Evolutionary conservation across 768 basidiomycete species (phyloP), one percentile per base, ranked within the genome.

Genomic region (Cyclocybe cylindracea): DNA sequence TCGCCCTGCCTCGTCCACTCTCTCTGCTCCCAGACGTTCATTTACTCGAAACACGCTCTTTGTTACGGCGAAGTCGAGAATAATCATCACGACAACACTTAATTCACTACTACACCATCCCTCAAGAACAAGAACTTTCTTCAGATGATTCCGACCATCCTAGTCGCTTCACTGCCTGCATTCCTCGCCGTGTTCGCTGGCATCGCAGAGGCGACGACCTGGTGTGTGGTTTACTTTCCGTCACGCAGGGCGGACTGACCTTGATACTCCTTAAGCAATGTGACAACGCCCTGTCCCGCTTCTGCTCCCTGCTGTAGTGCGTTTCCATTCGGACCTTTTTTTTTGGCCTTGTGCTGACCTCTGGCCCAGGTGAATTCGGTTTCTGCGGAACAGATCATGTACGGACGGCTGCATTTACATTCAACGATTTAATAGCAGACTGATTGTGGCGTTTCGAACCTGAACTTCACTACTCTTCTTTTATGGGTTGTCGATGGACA

Each of bases 271-370:
- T 42, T 10, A 45, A 80, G 79, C 61, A 79, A 78, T 58, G 66
- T 65, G 11, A 78, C 75, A 9, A 67, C 65, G 6, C 71, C 68
- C 6, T 82, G 81, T 59, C 72, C 78, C 14, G 53, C 66, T 7
- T 62, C 70, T 14, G 72, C 75, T 13, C 80, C 81, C 10, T 83
- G 81, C 58, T 82, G 80, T 66, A 81, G 79, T 80, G 63, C 24
- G 78, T 72, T 38, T 35, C 34, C 37, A 33, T 47, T 14, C 29
- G 1, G 41, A 10, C 14, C 13, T n/a, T 19, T 10, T 5, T 32
- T 19, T 48, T 9, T 6, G 24, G 10, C 38, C 47, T 34, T 31
- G 41, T 10, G 44, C 37, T 39, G 44, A 58, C 39, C 34, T 41
- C 35, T 47, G 10, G 32, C 43, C 14, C 58, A 79, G 78, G 78